These are phyloP conservation scores for Fusarium sp. DNA, from an alignment of 2,329 filamentous ascomycete species.

Conservation along the genomic window DNA sequence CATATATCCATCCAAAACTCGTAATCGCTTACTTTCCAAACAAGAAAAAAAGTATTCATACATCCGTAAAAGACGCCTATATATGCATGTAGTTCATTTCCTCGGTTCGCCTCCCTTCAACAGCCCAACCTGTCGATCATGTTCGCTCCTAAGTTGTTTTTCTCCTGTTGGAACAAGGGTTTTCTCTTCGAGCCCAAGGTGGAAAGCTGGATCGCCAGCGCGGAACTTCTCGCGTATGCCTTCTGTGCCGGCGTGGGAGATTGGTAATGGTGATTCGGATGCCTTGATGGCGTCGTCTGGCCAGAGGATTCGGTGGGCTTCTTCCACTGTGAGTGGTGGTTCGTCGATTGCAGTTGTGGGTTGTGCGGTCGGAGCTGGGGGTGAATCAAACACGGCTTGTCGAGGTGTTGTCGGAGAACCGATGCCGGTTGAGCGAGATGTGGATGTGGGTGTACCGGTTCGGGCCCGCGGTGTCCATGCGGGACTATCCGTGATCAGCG, in stretches of 20 bases:
- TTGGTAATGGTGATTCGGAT: conserved; percentile 14
- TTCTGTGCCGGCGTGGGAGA: conserved; percentile 35
- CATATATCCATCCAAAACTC: neutral
- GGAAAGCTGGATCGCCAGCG: conserved; percentile 51
- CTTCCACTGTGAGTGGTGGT: conserved; percentile 55
- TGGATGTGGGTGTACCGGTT: conserved; percentile 39
- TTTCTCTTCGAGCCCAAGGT: conserved; percentile 54
- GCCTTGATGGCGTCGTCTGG: conserved; percentile 48
- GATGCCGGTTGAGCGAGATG: conserved; percentile 33
- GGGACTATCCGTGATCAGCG: conserved; percentile 37
- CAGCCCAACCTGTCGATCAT: conserved; percentile 47
- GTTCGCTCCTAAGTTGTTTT: conserved; percentile 53
- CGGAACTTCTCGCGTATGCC: conserved; percentile 57
- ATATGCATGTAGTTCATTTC: conserved; percentile 29
- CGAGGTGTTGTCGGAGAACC: conserved; percentile 40
- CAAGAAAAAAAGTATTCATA: neutral
- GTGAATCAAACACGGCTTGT: conserved; percentile 28
- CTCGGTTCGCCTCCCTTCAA: conserved; percentile 37
- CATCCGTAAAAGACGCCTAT: too few species aligned
- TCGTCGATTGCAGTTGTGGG: conserved; percentile 44
- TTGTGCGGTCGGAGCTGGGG: conserved; percentile 8
- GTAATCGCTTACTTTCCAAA: conserved; percentile 6
- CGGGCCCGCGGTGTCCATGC: conserved; percentile 33
- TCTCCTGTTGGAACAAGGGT: conserved; percentile 52
- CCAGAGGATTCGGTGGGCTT: conserved; percentile 57